Base-by-base conservation (phyloP, 306 rosid genomes). In the Purshia tridentata region DNA sequence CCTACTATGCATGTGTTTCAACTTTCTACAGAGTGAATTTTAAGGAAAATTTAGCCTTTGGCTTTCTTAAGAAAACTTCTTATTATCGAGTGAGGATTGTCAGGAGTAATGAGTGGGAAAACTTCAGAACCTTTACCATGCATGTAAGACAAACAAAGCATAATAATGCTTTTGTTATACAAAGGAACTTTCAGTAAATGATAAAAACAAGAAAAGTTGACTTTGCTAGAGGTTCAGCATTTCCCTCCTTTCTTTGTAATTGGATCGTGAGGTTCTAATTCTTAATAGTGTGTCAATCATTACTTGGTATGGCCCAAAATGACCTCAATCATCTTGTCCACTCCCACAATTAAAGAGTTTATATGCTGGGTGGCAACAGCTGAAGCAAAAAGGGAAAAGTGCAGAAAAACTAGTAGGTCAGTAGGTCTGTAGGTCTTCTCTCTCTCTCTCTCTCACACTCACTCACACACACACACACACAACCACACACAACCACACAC, bases 211-310 rank as follows among this genome's bases (percentile, higher is more conserved):
- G 47, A 39, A 61, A 15, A 39, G 8, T 60, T 61, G 22, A 40
- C 47, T 61, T 42, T 39, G 37, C 11, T 4, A 37, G 67, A 61
- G 23, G 48, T 61, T 61, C 23, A 61, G 42, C 8, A 61, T 39
- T 14, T 40, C 14, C 23, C 47, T 18, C 6, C 23, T 0, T 8
- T n/a, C 9, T 37, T 68, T 37, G 12, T 29, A 0, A 18, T 16
- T 23, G 65, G 52, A 65, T 54, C 62, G 10, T 12, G 76, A 63
- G 72, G 29, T 54, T 45, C 59, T 45, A 16, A 29, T 54, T 45
- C 59, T 45, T 20, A n/a, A n/a, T 39, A 13, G 37, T 2, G 60
- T 12, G 56, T 12, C 54, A 64, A 78, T 65, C 46, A 76, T 72
- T 65, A 18, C 48, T 20, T 49, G 20, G 45, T n/a, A 29, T 29